Base-by-base conservation (phyloP, 2,329 filamentous ascomycete genomes). In the Fusarium burgessii region DNA sequence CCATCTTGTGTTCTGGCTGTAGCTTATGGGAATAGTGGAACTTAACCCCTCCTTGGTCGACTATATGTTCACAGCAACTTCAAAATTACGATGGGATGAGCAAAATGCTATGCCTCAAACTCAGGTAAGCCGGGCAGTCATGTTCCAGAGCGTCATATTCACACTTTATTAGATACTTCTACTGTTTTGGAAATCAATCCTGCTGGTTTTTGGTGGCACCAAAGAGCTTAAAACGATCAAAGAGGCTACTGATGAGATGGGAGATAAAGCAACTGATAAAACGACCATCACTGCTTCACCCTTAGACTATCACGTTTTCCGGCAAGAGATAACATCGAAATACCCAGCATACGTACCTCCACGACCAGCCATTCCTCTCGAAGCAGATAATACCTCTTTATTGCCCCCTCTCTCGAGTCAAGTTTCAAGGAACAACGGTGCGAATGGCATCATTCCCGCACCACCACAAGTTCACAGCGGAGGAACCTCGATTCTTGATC, bases 341-440 rank as follows among this genome's bases (percentile, higher is more conserved):
- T 99, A 99, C 79, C 96, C 96, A 14, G 93, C 96, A 5, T 99
- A 99, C 79, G 92, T 97, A 63, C 95, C 96, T 5, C 96, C 96
- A 5, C 91, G 90, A 57, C 92, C 93, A 3, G 82, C 93, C 9
- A 90, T 98, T 65, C 94, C 94, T 3, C 86, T 98, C 17, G 95
- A 98, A 78, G 88, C 93, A 23, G 95, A 98, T 58, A 95, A 96
- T 77, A 96, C 93, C 68, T 97, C 94, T 3, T 92, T 98, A 42
- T 85, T 99, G 12, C 95, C 96, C 1, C 94, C 93, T 32, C 83
- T 97, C 18, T 92, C 92, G 38, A 93, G 93, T 73, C 91, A 95
- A 66, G 87, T 91, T 3, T 89, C 87, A 40, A 86, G 90, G 68
- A 84, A 85, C 62, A 89, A 87, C 68, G 85, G 86, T 17, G 83